Conservation (phyloP, 768 basidiomycete genomes). For the Boletus reticulatus region DNA sequence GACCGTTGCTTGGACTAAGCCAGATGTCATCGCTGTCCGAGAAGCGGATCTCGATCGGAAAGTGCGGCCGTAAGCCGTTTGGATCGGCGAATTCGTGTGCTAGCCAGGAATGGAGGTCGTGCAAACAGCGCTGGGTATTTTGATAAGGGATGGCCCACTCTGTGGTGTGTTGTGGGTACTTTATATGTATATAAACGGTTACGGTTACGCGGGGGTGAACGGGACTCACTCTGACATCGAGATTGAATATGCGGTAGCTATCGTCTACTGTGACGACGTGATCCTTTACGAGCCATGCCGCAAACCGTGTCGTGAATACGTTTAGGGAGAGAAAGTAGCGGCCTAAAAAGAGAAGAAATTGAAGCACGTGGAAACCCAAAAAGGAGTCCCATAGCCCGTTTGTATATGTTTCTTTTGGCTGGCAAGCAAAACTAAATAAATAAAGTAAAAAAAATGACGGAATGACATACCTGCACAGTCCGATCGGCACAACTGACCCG, state of each 20-base stretch:
- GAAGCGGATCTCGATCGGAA: constrained; percentile 90
- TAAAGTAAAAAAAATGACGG: background rate
- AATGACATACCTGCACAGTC: constrained; percentile 64
- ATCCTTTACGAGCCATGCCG: constrained; percentile 63
- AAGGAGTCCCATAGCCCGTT: constrained; percentile 72
- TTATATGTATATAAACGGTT: background rate
- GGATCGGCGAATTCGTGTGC: constrained; percentile 62
- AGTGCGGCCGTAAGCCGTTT: constrained; percentile 81
- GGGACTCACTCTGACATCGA: constrained; percentile 82
- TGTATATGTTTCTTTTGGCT: constrained; percentile 52
- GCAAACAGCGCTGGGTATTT: constrained; percentile 62
- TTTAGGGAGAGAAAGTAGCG: constrained; percentile 64
- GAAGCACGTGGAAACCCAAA: constrained; percentile 77
- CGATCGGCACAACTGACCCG: constrained; percentile 74
- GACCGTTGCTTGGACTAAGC: constrained; percentile 84
- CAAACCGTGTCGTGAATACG: constrained; percentile 57
- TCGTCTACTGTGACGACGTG: constrained; percentile 67
- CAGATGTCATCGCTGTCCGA: constrained; percentile 89
- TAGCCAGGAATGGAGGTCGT: constrained; percentile 71
- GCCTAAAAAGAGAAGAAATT: constrained; percentile 78
- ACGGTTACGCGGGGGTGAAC: background rate
- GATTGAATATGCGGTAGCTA: constrained; percentile 83
- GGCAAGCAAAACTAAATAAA: background rate
- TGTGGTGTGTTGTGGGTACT: constrained; percentile 89
- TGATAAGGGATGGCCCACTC: constrained; percentile 91